Percentiles rank a stretch among this genome's conserved stretches.
phyloP scores from a whole-genome alignment of 192 early-diverging fungal species.

The Backusella tuberculispora region DNA sequence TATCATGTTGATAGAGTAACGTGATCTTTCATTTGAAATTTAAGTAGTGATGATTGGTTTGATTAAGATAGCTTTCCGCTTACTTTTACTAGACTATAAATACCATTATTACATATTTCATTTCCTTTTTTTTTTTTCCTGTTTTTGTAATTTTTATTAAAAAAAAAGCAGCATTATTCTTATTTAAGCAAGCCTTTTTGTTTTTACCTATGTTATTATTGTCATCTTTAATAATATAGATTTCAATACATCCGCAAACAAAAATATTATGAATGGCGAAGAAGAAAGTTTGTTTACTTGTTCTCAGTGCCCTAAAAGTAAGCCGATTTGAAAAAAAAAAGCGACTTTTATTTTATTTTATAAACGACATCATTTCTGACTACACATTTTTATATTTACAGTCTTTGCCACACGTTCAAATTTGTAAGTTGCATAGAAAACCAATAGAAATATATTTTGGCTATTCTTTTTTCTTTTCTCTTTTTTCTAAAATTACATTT shows the following conservation, averaged over 20 bases:
- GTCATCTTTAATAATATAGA: not conserved
- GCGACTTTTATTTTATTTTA: not conserved
- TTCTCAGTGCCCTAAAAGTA: slow-evolving; percentile 36
- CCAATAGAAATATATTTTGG: not conserved
- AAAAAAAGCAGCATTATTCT: not conserved
- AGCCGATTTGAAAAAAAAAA: slow-evolving; percentile 10
- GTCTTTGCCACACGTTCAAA: slow-evolving; percentile 42
- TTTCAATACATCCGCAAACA: not conserved
- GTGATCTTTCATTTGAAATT: not conserved
- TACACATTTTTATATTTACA: slow-evolving; percentile 5
- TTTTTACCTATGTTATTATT: not conserved
- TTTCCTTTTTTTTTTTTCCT: not conserved
- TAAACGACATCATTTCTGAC: not conserved
- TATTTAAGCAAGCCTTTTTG: not conserved
- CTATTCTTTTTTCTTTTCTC: not conserved
- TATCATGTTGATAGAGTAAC: slow-evolving; percentile 7
- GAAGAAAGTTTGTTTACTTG: slow-evolving; percentile 27
- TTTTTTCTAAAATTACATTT: not conserved
- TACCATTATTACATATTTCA: not conserved
- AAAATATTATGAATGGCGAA: not conserved
- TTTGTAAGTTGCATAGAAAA: slow-evolving; percentile 24
- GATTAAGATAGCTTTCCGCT: not conserved
- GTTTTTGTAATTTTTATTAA: not conserved
- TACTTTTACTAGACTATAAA: not conserved
- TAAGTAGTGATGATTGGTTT: not conserved